phyloP scores from a whole-genome alignment of 805 yeast genomes.

The Saturnispora hagleri region DNA sequence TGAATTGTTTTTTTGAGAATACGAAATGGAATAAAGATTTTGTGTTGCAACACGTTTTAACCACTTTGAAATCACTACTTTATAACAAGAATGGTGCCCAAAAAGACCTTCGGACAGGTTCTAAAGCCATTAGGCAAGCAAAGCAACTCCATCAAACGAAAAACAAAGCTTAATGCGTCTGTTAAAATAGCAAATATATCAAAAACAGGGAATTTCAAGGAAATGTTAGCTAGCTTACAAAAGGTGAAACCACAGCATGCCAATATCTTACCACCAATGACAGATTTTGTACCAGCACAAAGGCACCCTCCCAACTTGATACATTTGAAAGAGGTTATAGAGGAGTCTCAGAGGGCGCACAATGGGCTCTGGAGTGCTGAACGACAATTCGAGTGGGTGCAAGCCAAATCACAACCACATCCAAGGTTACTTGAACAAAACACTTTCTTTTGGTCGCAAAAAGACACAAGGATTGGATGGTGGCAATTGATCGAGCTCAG shows the following conservation, averaged over 20 bases:
- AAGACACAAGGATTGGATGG: not conserved
- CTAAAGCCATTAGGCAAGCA: not conserved
- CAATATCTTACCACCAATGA: not conserved
- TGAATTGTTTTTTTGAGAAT: no score
- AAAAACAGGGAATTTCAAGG: not conserved
- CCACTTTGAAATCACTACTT: not conserved
- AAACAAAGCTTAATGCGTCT: not conserved
- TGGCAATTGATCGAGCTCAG: not conserved
- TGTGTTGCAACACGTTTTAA: not conserved
- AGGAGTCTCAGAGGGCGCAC: not conserved
- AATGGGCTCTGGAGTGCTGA: not conserved
- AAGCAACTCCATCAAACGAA: not conserved
- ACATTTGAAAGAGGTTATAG: conserved; percentile 5
- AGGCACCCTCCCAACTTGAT: conserved; percentile 3
- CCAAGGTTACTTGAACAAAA: not conserved
- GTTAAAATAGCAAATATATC: not conserved
- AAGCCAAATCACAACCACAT: not conserved
- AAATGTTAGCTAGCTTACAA: not conserved
- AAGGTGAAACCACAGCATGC: conserved; percentile 2
- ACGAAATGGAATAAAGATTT: not conserved
- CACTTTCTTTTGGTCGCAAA: conserved; percentile 6
- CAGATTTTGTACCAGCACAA: not conserved
- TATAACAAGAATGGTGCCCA: not conserved
- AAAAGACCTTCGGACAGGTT: conserved; percentile 3
- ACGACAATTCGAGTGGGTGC: conserved; percentile 8